Conservation (phyloP, 2,329 filamentous ascomycete species). For the Albifimbria verrucaria region DNA sequence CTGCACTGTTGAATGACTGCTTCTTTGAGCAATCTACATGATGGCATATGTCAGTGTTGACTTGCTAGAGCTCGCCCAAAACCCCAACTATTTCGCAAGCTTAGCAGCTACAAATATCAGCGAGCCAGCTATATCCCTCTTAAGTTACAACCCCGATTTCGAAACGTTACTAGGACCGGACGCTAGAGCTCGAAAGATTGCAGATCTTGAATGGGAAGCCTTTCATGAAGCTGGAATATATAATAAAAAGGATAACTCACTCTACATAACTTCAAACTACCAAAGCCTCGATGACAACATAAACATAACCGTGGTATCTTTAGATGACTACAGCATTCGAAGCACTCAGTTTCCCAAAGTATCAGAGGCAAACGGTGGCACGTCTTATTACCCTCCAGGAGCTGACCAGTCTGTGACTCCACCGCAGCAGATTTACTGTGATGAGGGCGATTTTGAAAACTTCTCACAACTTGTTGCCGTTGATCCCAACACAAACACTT, state of each 20-base stretch:
- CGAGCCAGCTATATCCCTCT: neutral
- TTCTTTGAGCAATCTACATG: too few species aligned
- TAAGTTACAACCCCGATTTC: neutral
- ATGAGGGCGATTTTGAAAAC: conserved; percentile 6
- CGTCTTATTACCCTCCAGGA: conserved; percentile 16
- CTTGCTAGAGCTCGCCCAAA: neutral
- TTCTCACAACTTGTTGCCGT: neutral
- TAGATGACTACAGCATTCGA: conserved; percentile 13
- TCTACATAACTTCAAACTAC: conserved; percentile 23
- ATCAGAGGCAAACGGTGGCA: conserved; percentile 17
- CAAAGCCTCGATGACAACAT: conserved; percentile 35
- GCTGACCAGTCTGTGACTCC: conserved; percentile 9
- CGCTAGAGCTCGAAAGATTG: conserved; percentile 8
- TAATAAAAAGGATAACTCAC: conserved; percentile 8
- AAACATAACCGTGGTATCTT: conserved; percentile 19
- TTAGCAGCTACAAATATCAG: neutral
- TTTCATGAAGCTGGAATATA: neutral
- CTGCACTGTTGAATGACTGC: too few species aligned
- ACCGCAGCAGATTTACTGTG: conserved; percentile 14
- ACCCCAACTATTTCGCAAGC: neutral
- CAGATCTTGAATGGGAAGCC: conserved; percentile 6
- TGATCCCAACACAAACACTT: neutral
- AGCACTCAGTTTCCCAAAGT: conserved; percentile 16
- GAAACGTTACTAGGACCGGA: neutral
- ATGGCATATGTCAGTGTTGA: neutral